Conservation (phyloP, 306 rosid species). For the Cucurbita ficifolia region DNA sequence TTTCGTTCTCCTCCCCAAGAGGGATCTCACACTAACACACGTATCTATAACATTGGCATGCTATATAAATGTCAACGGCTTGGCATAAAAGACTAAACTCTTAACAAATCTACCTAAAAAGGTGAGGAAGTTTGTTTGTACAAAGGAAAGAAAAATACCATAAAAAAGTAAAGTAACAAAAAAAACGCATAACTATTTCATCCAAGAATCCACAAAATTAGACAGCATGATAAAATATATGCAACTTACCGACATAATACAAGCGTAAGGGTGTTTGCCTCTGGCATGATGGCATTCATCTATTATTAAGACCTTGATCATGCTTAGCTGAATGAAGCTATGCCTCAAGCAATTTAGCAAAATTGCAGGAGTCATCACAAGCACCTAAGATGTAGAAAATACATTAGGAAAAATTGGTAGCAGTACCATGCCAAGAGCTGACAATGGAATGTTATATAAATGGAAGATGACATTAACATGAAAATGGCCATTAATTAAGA, state of each 20-base stretch:
- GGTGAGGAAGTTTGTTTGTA: not conserved
- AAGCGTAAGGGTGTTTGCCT: constrained; percentile 52
- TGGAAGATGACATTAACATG: not conserved
- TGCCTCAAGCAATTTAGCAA: constrained; percentile 52
- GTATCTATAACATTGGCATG: not conserved
- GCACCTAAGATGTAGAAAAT: constrained; percentile 32
- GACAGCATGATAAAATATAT: not conserved
- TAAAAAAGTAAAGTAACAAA: not conserved
- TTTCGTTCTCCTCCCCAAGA: no score
- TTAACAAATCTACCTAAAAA: not conserved
- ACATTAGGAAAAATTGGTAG: not conserved
- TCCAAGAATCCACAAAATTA: not conserved
- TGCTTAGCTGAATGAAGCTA: constrained; percentile 45
- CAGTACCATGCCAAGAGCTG: not conserved
- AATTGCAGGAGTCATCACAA: constrained; percentile 80
- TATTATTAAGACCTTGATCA: constrained; percentile 65
- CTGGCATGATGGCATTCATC: constrained; percentile 90
- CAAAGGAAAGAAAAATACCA: not conserved
- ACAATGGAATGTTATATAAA: not conserved
- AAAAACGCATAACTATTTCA: not conserved
- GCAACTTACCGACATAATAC: constrained; percentile 46
- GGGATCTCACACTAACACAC: not conserved
- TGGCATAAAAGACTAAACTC: not conserved
- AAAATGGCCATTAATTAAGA: not conserved
- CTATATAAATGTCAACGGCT: no score